Base-by-base conservation (phyloP, 495 filamentous ascomycete species). In the Hypoxylon lenormandii region DNA sequence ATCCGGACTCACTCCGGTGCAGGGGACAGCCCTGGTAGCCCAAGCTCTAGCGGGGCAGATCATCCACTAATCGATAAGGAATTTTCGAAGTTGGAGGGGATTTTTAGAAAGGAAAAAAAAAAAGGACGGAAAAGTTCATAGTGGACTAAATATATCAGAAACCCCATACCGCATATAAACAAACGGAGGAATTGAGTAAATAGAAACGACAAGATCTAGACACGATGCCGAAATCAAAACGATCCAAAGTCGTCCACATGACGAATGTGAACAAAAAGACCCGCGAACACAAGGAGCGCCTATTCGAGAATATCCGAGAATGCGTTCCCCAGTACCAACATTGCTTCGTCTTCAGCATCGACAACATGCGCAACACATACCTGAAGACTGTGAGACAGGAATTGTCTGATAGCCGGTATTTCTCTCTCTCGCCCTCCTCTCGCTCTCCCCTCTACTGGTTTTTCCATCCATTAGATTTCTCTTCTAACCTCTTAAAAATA, bases 311-410 rank as follows among this genome's bases (percentile, higher is more conserved):
- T 74, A 90, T 98, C 60, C 92, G 90, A 72, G 92, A 94, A 82
- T 90, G 86, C 76, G 83, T 97, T 62, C 91, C 93, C 71, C 80
- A 90, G 72, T 96, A 95, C 85, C 88, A 93, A 73, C 88, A 93
- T 80, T 89, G 93, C 80, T 94, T 95, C 81, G 91, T 97, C 78
- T 97, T 98, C 79, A 85, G 85, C 63, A 89, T 98, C 60, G 90
- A 97, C 75, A 98, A 98, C 84, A 98, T 98, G 95, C 92, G 95
- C 70, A 98, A 98, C 79, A 96, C 91, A 42, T 93, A 97, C 79
- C 81, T 98, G 77, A 98, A 98, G 82, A 88, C 92, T 74, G 92
- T 98, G 65, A 87, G 95, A 60, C 84, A 87, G 42, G 88, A 97
- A 68, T 88, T 98, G 59, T 82, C 84, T 52, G 92, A 96, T 79